Evolutionary conservation across 2,329 filamentous ascomycete genomes (phyloP).

Genomic region (Xylaria sp.): DNA sequence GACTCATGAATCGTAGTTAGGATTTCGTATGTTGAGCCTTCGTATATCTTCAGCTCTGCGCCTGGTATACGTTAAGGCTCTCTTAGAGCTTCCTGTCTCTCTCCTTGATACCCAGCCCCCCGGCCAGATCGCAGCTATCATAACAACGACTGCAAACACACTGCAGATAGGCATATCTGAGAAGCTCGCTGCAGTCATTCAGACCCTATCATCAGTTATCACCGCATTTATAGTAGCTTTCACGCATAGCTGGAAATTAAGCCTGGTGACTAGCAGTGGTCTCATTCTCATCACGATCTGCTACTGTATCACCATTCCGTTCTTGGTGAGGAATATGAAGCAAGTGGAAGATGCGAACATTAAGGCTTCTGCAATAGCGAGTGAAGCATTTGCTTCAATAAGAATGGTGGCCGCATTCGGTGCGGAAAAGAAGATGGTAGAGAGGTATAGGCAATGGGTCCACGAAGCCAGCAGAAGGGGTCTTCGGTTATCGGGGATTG

Average conservation of each 20-base stretch:
- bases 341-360: conserved; percentile 64
- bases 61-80: conserved; percentile 71
- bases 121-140: conserved; percentile 69
- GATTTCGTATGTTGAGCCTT: conserved; percentile 70
- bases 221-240: conserved; percentile 67
- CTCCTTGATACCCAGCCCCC: conserved; percentile 73
- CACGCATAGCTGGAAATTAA: conserved; percentile 67
- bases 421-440: conserved; percentile 65
- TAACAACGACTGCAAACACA: conserved; percentile 71
- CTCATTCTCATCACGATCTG: conserved; percentile 66
- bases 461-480: conserved; percentile 58
- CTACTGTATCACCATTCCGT: conserved; percentile 63
- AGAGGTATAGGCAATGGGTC: conserved; percentile 65
- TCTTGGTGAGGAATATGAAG: conserved; percentile 64
- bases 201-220: conserved; percentile 64
- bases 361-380: conserved; percentile 68
- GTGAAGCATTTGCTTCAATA: conserved; percentile 68
- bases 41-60: conserved; percentile 70
- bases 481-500: conserved; percentile 44
- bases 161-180: conserved; percentile 73
- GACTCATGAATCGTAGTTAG: conserved; percentile 55
- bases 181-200: conserved; percentile 68
- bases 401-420: conserved; percentile 72
- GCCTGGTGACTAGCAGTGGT: conserved; percentile 68
- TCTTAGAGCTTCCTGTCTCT: conserved; percentile 73